Base-by-base conservation (phyloP, 2,329 filamentous ascomycete genomes). In the Triangularia verruculosa region DNA sequence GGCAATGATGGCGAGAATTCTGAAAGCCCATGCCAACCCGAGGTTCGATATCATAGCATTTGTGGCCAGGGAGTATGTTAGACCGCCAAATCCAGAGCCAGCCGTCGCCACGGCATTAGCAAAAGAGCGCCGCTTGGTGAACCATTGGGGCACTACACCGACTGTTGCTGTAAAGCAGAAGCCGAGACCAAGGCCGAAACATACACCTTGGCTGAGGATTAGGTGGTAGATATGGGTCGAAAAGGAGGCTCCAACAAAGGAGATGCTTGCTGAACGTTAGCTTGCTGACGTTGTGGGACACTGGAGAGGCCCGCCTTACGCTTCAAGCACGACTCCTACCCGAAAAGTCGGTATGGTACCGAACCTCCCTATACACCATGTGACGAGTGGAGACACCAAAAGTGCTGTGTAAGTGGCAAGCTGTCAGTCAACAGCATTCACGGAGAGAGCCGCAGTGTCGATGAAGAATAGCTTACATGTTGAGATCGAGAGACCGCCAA, bases 161-260 rank as follows among this genome's bases (percentile, higher is more conserved):
- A 89, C 88, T 7, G 51, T 54, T 13, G 51, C 25, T 27, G 25
- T 24, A 54, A 54, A 25, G 15, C 51, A 54, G 22, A 93, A 88
- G 0, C 91, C 91, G 83, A 94, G 89, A 2, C 90, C 91, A 22
- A 89, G 74, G n/a, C 91, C 91, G 66, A 94, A 93, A 61, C 87
- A 85, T 2, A 93, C 72, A 4, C 91, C 91, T 72, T 94, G 91
- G 5, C 83, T 85, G 0, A 94, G 81, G 63, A 93, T 87, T 0
- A 95, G 80, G 34, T 94, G 90, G 88, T 90, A 93, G 63, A 91
- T 87, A 62, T 85, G 72, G 15, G 73, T 78, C 0, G 89, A 84
- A 69, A 92, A 93, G 13, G 86, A 89, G 7, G 91, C 90, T 1
- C 85, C 86, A 53, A 93, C 83, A 65, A 93, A 82, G 22, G 86